phyloP scores from a whole-genome alignment of 1,284 basidiomycete species.

The Ceraceosorus guamensis region DNA sequence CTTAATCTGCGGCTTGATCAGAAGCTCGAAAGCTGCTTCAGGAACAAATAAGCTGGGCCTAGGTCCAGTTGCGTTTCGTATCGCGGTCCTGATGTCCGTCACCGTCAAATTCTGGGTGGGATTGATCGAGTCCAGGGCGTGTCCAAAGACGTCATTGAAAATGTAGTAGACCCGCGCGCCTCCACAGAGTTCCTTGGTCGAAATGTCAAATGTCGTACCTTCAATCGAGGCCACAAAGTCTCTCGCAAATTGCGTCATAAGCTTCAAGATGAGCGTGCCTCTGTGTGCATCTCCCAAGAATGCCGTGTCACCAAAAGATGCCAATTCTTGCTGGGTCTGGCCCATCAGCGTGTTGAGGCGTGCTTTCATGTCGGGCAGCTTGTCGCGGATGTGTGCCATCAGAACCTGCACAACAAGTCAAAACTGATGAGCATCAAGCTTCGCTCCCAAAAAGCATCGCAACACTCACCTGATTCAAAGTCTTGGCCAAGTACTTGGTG shows the following conservation, averaged over 20 bases:
- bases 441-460: not conserved
- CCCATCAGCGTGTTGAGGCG: conserved; percentile 96
- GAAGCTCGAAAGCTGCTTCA: conserved; percentile 90
- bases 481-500: conserved; percentile 87
- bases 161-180: conserved; percentile 98
- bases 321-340: conserved; percentile 95
- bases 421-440: no score
- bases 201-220: conserved; percentile 92
- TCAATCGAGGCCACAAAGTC: conserved; percentile 98
- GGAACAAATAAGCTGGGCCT: conserved; percentile 93
- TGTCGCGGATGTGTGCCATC: conserved; percentile 96
- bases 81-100: conserved; percentile 94
- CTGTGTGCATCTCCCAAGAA: conserved; percentile 88
- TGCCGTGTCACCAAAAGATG: conserved; percentile 88
- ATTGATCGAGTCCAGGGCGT: conserved; percentile 81
- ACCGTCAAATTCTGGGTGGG: conserved; percentile 83
- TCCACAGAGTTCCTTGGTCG: conserved; percentile 95
- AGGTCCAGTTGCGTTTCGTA: conserved; percentile 95
- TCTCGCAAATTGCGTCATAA: conserved; percentile 98
- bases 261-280: conserved; percentile 55
- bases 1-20: conserved; percentile 98
- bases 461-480: conserved; percentile 64
- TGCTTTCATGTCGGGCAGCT: conserved; percentile 99
- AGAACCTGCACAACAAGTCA: conserved; percentile 61
- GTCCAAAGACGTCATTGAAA: conserved; percentile 96